Evolutionary conservation across 2,329 filamentous ascomycete genomes (phyloP).

Genomic region (Sporothrix brasiliensis): DNA sequence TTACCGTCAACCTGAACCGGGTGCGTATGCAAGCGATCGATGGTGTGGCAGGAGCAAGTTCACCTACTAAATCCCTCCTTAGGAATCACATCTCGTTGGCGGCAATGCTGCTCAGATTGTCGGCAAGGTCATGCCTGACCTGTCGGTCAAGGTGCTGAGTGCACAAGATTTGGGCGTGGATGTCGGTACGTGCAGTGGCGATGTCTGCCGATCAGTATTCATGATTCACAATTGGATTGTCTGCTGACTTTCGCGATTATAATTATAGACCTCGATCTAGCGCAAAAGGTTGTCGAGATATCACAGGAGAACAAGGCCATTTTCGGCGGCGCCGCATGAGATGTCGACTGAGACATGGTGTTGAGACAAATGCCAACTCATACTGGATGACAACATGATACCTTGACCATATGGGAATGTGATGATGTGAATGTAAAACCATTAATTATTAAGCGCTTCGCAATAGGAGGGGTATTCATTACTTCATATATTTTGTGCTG

Average conservation of each 20-base stretch:
- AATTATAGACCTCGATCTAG: constrained; percentile 34
- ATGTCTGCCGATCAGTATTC: too few relatives aligned
- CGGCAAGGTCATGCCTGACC: constrained; percentile 75
- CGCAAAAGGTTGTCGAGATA: constrained; percentile 35
- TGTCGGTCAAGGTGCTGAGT: constrained; percentile 70
- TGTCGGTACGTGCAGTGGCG: constrained; percentile 60
- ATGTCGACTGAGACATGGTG: neutral
- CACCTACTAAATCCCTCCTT: neutral
- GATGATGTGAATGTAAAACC: too few relatives aligned
- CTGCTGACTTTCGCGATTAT: neutral
- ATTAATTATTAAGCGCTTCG: too few relatives aligned
- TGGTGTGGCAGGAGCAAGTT: neutral
- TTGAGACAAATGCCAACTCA: neutral
- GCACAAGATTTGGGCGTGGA: constrained; percentile 68
- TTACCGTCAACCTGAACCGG: constrained; percentile 73
- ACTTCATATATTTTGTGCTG: too few relatives aligned
- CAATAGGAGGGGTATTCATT: too few relatives aligned
- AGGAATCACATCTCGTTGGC: constrained; percentile 72
- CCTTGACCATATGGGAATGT: too few relatives aligned
- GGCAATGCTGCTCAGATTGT: constrained; percentile 76
- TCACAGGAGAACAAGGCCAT: constrained; percentile 33
- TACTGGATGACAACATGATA: neutral
- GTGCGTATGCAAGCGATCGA: constrained; percentile 51
- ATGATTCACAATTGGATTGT: neutral
- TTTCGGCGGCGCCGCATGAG: constrained; percentile 27